Base-by-base conservation (phyloP, 2,329 filamentous ascomycete genomes). In the Hypomyces rosellus region DNA sequence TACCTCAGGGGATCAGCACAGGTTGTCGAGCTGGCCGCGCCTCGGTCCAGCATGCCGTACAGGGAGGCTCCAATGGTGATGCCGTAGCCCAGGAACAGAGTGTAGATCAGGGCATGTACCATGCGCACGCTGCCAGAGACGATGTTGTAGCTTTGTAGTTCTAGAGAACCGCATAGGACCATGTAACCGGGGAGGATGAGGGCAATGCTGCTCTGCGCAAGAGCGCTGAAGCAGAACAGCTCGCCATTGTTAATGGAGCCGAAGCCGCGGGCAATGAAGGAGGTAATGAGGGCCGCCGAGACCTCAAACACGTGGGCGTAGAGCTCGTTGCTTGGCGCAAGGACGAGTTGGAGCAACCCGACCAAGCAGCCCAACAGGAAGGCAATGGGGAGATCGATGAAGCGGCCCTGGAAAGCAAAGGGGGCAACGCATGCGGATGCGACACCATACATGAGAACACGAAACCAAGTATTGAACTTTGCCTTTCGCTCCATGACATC, bases 341-440 rank as follows among this genome's bases (percentile, higher is more conserved):
- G 71, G 25, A 89, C 78, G 9, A 92, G 78, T 61, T 93, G 88
- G 45, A 95, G 71, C 48, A 84, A 68, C 1, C 88, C 89, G 0
- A 95, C 75, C 15, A 91, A 71, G 60, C 81, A 84, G 2, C 89
- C 89, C 0, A 95, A 76, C 1, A 89, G 50, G 63, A 93, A 93
- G 16, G 84, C 82, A 25, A 91, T 77, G 0, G 88, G 88, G 52
- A 93, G 71, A 63, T 95, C 89, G 59, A 92, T 85, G 38, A 84
- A 80, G 3, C 88, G 80, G 3, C 86, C 87, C 50, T 83, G 74
- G 61, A 93, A 95, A 3, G 86, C 88, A 60, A 93, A 93, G 0
- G 88, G 88, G 0, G 86, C 88, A 1, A 93, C 88, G 6, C 75
- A 80, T 0, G 82, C 85, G 12, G 86, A 89, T 1, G 89, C 88